Evolutionary conservation across 2,329 filamentous ascomycete species (phyloP).

Genomic region (Nannizzia gypsea): DNA sequence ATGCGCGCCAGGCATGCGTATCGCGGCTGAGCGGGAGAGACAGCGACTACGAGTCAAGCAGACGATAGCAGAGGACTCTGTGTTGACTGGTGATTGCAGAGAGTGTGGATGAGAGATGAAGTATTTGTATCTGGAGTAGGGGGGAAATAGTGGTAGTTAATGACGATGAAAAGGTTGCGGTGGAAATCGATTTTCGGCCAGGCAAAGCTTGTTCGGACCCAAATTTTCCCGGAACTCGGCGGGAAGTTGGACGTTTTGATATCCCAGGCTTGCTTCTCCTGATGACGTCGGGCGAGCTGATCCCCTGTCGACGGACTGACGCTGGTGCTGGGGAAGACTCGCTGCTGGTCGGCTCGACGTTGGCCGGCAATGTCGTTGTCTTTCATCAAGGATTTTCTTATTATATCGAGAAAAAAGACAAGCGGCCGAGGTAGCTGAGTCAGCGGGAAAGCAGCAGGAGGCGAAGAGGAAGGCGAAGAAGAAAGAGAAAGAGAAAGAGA

Average conservation of each 20-base stretch:
- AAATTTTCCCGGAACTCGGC: neutral
- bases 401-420: neutral
- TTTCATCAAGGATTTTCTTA: neutral
- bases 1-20: neutral
- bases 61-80: neutral
- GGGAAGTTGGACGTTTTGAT: neutral
- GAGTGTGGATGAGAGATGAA: neutral
- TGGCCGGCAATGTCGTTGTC: neutral
- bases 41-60: neutral
- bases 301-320: too few species aligned
- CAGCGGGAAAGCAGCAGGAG: neutral
- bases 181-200: neutral
- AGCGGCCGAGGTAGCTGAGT: neutral
- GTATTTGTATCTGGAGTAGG: neutral
- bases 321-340: neutral
- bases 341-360: neutral
- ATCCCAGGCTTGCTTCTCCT: neutral
- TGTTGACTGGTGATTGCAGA: neutral
- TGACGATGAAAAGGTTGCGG: neutral
- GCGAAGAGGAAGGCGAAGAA: neutral
- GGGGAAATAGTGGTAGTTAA: neutral
- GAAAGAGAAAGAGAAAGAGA: conserved; percentile 6
- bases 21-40: neutral
- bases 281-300: too few species aligned
- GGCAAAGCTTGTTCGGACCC: neutral